Evolutionary conservation across 805 yeast genomes (phyloP), one percentile per base, ranked within the genome.

Genomic region (Ogataea degrootiae): DNA sequence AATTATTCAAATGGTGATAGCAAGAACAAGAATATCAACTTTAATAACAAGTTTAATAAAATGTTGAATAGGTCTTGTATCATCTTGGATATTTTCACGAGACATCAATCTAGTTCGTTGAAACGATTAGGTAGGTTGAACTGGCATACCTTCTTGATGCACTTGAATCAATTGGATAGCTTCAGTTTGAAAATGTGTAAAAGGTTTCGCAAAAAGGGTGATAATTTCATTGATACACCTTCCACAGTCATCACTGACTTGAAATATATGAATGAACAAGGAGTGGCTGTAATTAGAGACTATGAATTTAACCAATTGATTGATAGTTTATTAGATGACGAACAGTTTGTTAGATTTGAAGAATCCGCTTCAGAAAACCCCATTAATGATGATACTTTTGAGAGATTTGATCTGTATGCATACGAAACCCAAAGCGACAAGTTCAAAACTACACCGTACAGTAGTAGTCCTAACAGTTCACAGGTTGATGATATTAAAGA

Each of bases 301-400:
- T 6, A 22, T n/a, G 39, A 34, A 9, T 34, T 49, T 5, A 23
- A 42, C 11, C 37, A 44, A 33, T 37, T 39, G 34, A 16, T 31
- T n/a, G 40, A 41, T 7, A 6, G 40, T 12, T 23, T 22, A 8
- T 40, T 39, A 17, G 17, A 42, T 17, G 45, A 48, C 22, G 37
- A 29, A 15, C 35, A 29, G 14, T 41, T 45, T 39, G 31, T 39
- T 42, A 16, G 34, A n/a, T 11, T 31, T 26, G 43, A 37, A 22
- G 45, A 42, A 40, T 42, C 44, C 19, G 11, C 15, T 6, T 6
- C 9, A 9, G 37, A 40, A 5, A 15, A 31, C n/a, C 34, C 35
- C 8, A 7, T 42, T 35, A 35, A 19, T 22, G 44, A 42, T 23
- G 44, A 42, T 35, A n/a, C 44, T 7, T 35, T 42, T 34, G 39